These are phyloP conservation scores for Sophora flavescens DNA, from an alignment of 306 rosid species.

Conservation along the genomic window DNA sequence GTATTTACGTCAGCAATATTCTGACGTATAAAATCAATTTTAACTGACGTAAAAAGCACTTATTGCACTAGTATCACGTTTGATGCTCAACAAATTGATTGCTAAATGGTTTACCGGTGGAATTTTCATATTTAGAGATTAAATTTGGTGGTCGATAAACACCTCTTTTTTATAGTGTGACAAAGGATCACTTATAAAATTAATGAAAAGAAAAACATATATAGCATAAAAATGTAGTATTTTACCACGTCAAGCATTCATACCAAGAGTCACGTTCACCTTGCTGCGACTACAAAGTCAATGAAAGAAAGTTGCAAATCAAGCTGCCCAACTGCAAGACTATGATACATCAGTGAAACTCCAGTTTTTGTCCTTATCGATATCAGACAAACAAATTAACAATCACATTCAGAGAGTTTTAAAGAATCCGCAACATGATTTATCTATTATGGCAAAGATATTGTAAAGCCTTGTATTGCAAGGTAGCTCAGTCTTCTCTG, in stretches of 20 bases:
- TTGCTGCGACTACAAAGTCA: conserved; percentile 53
- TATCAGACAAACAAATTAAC: conserved; percentile 5
- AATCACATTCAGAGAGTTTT: neutral
- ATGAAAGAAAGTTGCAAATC: conserved; percentile 68
- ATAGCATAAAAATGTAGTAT: conserved; percentile 3
- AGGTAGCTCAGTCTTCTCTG: neutral
- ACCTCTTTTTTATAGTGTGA: no score
- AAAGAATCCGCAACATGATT: neutral
- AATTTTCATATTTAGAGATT: no score
- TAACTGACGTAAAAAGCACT: no score
- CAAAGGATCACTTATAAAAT: neutral
- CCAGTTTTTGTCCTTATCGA: neutral
- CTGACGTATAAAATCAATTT: no score
- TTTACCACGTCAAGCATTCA: conserved; percentile 70
- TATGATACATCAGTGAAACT: conserved; percentile 19
- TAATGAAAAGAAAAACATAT: no score
- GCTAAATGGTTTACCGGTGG: no score
- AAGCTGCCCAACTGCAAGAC: conserved; percentile 62
- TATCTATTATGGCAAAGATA: neutral
- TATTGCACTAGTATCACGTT: no score
- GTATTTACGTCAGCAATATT: no score
- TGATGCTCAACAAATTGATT: no score
- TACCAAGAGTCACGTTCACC: conserved; percentile 59
- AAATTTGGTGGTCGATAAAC: no score
- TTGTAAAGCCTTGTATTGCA: neutral